Evolutionary conservation across 257 asterid genomes (phyloP), one percentile per base, ranked within the genome.

Genomic region (Solanum clarkiae): DNA sequence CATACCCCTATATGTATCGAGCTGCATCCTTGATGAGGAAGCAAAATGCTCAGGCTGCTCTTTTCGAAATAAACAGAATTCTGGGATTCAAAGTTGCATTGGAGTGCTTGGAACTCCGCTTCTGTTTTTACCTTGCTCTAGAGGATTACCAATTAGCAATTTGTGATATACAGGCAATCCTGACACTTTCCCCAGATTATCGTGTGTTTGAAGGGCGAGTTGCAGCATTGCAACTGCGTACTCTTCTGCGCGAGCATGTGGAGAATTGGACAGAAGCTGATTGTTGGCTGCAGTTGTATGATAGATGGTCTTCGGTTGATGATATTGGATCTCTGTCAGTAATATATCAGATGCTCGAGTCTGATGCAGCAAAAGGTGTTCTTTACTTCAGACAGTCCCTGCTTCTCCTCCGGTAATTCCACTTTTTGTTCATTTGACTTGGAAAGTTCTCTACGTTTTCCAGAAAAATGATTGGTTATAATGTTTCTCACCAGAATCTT

Each of bases 311-410:
- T 29, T 91, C 92, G 26, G 99, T 97, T 54, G 99, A 97, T 84
- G 99, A 97, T 86, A 94, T 97, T 54, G 99, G 99, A 53, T 97
- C 99, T 12, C 93, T 97, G 5, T 97, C 99, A 24, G 99, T 97
- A 20, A 95, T 97, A 86, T 95, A 93, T 90, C 99, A 97, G 91
- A 97, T 97, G 99, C 99, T 97, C 1, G 99, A 95, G 87, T 93
- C 98, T 53, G 98, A 95, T 91, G 93, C 98, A 0, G 92, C 98
- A 0, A 95, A 95, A 92, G 99, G 99, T 2, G 96, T 97, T 53
- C 90, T 95, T 4, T 97, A 93, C 89, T 97, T 97, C 77, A 91
- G 99, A 89, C 99, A 94, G 91, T 97, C 99, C 69, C 88, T 97
- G 83, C 98, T 97, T 84, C 97, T 97, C 63, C 98, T 97, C 88